Evolutionary conservation across 1,139 yeast genomes (phyloP).

Genomic region (Entelexis paramagnoliae): DNA sequence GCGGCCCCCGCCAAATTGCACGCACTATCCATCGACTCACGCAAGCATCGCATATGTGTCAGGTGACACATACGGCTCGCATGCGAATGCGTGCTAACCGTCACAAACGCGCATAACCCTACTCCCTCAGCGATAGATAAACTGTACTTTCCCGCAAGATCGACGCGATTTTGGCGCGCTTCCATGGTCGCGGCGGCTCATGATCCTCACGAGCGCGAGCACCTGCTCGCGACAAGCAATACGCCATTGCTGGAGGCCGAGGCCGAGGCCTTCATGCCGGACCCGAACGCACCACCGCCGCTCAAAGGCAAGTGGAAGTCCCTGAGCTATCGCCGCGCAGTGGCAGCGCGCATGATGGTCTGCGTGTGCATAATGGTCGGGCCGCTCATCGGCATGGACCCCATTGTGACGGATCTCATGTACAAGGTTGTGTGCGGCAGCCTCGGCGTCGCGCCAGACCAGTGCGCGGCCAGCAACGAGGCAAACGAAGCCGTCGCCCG

Average conservation of each 20-base stretch:
- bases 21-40: too few species aligned
- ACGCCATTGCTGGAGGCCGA: neutral
- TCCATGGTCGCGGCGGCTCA: too few species aligned
- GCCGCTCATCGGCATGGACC: neutral
- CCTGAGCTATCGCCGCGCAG: neutral
- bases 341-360: neutral
- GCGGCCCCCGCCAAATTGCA: too few species aligned
- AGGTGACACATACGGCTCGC: neutral
- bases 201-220: neutral
- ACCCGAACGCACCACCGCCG: neutral
- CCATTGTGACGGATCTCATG: neutral
- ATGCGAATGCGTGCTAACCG: neutral
- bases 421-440: neutral
- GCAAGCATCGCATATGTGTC: too few species aligned
- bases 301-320: slow-evolving; percentile 1
- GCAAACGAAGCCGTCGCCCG: neutral
- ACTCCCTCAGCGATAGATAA: neutral
- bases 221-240: neutral
- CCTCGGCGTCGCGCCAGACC: neutral
- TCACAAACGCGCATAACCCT: neutral
- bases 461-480: neutral
- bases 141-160: neutral
- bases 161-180: too few species aligned
- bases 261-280: neutral
- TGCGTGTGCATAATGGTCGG: neutral